phyloP scores from a whole-genome alignment of 768 basidiomycete genomes.

The Coprinopsis sp. region DNA sequence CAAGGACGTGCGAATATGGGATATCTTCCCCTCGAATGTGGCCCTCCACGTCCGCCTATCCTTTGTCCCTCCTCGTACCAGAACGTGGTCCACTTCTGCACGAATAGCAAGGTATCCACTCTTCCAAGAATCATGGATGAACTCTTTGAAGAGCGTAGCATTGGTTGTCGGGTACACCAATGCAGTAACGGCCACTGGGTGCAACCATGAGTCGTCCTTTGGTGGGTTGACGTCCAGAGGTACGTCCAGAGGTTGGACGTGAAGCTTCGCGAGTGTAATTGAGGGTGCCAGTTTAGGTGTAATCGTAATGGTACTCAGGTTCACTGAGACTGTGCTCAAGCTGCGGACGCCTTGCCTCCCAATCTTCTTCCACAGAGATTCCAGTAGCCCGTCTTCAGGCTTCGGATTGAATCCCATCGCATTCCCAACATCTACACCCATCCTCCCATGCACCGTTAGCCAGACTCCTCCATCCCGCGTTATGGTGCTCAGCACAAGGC shows the following conservation, averaged over 20 bases:
- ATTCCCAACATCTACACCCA: constrained; percentile 67
- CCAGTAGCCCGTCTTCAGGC: constrained; percentile 39
- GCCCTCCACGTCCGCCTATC: constrained; percentile 45
- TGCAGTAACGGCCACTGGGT: constrained; percentile 46
- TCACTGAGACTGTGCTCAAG: constrained; percentile 53
- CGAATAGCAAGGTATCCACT: constrained; percentile 42
- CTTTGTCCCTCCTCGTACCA: constrained; percentile 48
- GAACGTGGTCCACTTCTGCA: constrained; percentile 37
- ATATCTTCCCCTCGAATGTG: constrained; percentile 33
- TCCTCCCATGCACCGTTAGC: constrained; percentile 49
- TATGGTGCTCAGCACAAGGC: constrained; percentile 57
- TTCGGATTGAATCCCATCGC: constrained; percentile 51
- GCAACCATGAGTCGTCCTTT: constrained; percentile 52
- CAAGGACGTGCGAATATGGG: constrained; percentile 42
- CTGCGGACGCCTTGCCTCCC: constrained; percentile 63
- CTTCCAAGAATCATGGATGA: constrained; percentile 56
- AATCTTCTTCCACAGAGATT: constrained; percentile 56
- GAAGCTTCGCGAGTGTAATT: constrained; percentile 42
- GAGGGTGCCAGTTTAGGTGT: constrained; percentile 37
- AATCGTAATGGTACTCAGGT: constrained; percentile 47
- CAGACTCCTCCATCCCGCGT: constrained; percentile 55
- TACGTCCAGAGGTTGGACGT: constrained; percentile 46
- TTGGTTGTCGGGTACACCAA: constrained; percentile 52
- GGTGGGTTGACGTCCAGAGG: constrained; percentile 53
- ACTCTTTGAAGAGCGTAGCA: constrained; percentile 41